Base-by-base conservation (phyloP, 2,329 filamentous ascomycete species). In the Paraconiothyrium sp. region DNA sequence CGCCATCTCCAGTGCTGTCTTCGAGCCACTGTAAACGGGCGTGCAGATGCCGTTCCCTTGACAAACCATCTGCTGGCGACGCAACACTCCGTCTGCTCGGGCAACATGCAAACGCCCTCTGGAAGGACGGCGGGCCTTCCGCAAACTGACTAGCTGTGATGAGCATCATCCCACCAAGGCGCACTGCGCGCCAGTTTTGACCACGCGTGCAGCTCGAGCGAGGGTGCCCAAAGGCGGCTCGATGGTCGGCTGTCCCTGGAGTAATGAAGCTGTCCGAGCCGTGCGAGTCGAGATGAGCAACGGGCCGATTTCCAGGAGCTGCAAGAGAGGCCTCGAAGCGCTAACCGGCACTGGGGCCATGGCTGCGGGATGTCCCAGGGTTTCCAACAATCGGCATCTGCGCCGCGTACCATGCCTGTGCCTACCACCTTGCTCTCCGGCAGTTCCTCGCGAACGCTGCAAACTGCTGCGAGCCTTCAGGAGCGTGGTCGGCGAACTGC, bases 71-170 rank as follows among this genome's bases (percentile, higher is more conserved):
- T 41, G 50, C 35, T 32, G 16, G 50, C 24, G 37, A 30, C 9
- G 37, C 54, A 54, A 54, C 54, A 47, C 16, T 14, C 24, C 39
- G 27, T 47, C 41, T 35, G 54, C 43, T 35, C 9, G 16, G 30
- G 54, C 27, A 20, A 27, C 43, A 37, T 35, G 27, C 52, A 37
- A 47, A 56, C 43, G n/a, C 48, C 24, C 14, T 47, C 54, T 56
- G 16, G 13, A 22, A 22, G 6, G 32, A 11, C 30, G 48, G 32
- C 32, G 48, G 32, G n/a, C 39, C 51, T 43, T 37, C 54, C 43
- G 54, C 54, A 56, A 56, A 9, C 54, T n/a, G 54, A 35, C 32
- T 56, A 56, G 54, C 54, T 10, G 41, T 34, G 9, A 10, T 48
- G 11, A 16, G 20, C 20, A 41, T 56, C 43, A 39, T 47, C 43